Base-by-base conservation (phyloP, 805 yeast genomes). In the Pichia insulana region DNA sequence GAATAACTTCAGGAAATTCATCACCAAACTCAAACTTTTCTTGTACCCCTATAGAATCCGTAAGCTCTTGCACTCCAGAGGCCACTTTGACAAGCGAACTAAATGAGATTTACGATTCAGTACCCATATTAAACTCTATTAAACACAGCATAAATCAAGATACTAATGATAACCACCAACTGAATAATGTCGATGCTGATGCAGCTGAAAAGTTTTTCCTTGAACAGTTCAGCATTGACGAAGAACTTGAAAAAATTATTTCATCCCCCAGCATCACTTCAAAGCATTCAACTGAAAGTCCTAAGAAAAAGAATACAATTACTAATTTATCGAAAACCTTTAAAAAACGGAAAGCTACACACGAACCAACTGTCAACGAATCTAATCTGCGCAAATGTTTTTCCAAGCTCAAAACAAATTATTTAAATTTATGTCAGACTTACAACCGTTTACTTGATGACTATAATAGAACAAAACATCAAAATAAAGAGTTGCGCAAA, bases 41-140 rank as follows among this genome's bases (percentile, higher is more conserved):
- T 15, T 52, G 49, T 31, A 52, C 55, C 4, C 55, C 55, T 7
- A 39, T 46, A n/a, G 55, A 52, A n/a, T 49, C 54, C 11, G 16
- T 52, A 11, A 50, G 47, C 17, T 50, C 55, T 0, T 47, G 38
- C 19, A 47, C 55, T 1, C 40, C 43, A 7, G 44, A 34, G 20
- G 35, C 43, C 2, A 33, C 12, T 27, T 18, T 33, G 17, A 40
- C 30, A 15, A 39, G 40, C 8, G 51, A 44, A n/a, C 10, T 40
- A 3, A 30, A 25, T 8, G 20, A 33, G 19, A 8, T 22, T 22
- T 22, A 22, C 8, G 25, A 22, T 22, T 8, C 25, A 22, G 8
- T 22, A 22, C 25, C 25, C 8, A 6, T 8, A 6, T 6, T 22
- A 22, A 22, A 5, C 8, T 22, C 25, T 22, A 6, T 8, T 5